Conservation (phyloP, 1,284 basidiomycete genomes). For the Ceratobasidium sp. region DNA sequence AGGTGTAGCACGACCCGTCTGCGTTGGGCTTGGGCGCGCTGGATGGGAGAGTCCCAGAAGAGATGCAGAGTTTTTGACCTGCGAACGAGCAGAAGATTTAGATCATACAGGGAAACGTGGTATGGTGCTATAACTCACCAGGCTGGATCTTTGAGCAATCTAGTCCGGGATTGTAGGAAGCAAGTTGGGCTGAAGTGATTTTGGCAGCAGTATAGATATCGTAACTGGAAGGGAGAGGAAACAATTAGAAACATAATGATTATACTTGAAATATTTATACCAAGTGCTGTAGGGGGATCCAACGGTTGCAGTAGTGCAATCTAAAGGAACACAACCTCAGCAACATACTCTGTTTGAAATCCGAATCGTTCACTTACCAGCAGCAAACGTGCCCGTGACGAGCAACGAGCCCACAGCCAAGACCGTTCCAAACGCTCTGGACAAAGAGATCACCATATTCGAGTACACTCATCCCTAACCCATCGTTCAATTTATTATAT, state of each 20-base stretch:
- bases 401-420: constrained; percentile 19
- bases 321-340: not conserved
- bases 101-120: too few relatives aligned
- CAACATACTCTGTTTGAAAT: too few relatives aligned
- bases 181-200: constrained; percentile 21
- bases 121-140: not conserved
- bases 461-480: too few relatives aligned
- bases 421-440: not conserved
- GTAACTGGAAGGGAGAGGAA: not conserved
- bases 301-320: constrained; percentile 28
- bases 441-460: constrained; percentile 2
- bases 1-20: constrained; percentile 23
- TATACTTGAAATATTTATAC: not conserved
- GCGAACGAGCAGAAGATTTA: not conserved
- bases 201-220: constrained; percentile 33
- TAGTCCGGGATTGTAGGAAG: constrained; percentile 23
- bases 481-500: not conserved
- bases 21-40: constrained; percentile 27
- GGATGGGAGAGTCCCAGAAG: constrained; percentile 28
- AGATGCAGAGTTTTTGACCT: constrained; percentile 33
- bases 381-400: not conserved
- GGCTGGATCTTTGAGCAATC: constrained; percentile 26
- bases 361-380: too few relatives aligned
- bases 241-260: not conserved
- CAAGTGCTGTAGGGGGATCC: constrained; percentile 33